Evolutionary conservation across 2,329 filamentous ascomycete genomes (phyloP).

Genomic region (Colletotrichum endophyticum): DNA sequence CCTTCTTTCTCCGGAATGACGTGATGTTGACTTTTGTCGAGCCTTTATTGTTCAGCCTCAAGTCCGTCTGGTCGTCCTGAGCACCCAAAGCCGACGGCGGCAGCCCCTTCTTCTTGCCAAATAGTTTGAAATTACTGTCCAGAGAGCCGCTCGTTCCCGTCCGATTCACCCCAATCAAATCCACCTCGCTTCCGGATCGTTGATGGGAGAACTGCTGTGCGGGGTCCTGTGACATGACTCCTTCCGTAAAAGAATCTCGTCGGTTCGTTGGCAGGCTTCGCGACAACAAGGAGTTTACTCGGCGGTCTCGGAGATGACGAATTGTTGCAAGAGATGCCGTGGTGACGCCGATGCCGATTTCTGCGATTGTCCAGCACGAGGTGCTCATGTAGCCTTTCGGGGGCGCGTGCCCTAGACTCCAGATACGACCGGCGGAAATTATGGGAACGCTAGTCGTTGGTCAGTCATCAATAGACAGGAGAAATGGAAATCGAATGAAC

Average conservation of each 20-base stretch:
- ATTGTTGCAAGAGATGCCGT: not conserved
- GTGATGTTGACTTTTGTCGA: not conserved
- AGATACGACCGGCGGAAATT: not conserved
- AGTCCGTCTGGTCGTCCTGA: not conserved
- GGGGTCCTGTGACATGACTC: not conserved
- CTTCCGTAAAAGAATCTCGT: not conserved
- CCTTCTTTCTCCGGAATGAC: not conserved
- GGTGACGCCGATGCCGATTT: not conserved
- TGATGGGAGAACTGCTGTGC: not conserved
- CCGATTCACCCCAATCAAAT: not conserved
- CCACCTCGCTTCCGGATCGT: not conserved
- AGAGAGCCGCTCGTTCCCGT: not conserved
- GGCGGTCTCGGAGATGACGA: not conserved
- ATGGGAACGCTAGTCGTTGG: not conserved
- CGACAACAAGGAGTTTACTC: not conserved
- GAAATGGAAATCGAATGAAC: not conserved
- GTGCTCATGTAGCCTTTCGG: constrained; percentile 7
- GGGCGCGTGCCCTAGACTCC: not conserved
- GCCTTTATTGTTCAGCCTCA: not conserved
- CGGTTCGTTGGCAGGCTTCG: not conserved
- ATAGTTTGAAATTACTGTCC: not conserved
- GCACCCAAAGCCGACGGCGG: not conserved
- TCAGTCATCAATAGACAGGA: not conserved
- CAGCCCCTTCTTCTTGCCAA: not conserved
- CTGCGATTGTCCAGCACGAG: not conserved